Conservation (phyloP, 768 basidiomycete species). For the Pulveroboletus sp. region DNA sequence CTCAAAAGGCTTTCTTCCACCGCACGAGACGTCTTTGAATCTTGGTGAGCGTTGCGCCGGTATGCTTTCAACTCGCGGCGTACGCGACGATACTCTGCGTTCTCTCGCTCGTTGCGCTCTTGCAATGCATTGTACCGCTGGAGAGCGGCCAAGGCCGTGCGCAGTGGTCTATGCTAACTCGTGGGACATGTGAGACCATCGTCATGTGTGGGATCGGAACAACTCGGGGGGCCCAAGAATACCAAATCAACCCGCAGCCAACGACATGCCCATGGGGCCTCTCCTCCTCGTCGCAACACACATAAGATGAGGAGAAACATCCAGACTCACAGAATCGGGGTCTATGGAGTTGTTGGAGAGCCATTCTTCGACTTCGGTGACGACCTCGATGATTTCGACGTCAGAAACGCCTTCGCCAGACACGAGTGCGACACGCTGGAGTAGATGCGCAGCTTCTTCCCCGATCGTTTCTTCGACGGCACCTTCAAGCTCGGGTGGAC, state of each 20-base stretch:
- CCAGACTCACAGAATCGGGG: slow-evolving; percentile 32
- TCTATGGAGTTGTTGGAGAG: slow-evolving; percentile 39
- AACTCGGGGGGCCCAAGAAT: slow-evolving; percentile 15
- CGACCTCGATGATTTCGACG: slow-evolving; percentile 34
- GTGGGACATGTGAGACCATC: slow-evolving; percentile 19
- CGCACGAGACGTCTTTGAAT: slow-evolving; percentile 33
- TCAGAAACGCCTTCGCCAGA: slow-evolving; percentile 32
- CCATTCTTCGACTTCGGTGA: slow-evolving; percentile 50
- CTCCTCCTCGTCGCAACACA: no score
- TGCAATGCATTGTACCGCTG: slow-evolving; percentile 37
- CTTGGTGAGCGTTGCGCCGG: slow-evolving; percentile 27
- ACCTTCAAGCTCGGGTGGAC: slow-evolving; percentile 36
- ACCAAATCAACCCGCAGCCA: not conserved
- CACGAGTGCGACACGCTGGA: slow-evolving; percentile 33
- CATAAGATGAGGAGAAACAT: not conserved
- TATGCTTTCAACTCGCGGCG: slow-evolving; percentile 29
- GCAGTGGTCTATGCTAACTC: slow-evolving; percentile 32
- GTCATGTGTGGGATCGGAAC: slow-evolving; percentile 11
- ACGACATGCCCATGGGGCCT: not conserved
- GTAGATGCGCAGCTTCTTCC: slow-evolving; percentile 32
- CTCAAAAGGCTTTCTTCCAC: slow-evolving; percentile 35
- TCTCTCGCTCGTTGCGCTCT: slow-evolving; percentile 30
- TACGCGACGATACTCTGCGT: slow-evolving; percentile 29
- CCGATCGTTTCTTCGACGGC: slow-evolving; percentile 40
- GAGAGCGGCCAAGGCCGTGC: slow-evolving; percentile 31